Evolutionary conservation across 306 rosid genomes (phyloP), one percentile per base, ranked within the genome.

Genomic region (Cyclanthera cordifolia): DNA sequence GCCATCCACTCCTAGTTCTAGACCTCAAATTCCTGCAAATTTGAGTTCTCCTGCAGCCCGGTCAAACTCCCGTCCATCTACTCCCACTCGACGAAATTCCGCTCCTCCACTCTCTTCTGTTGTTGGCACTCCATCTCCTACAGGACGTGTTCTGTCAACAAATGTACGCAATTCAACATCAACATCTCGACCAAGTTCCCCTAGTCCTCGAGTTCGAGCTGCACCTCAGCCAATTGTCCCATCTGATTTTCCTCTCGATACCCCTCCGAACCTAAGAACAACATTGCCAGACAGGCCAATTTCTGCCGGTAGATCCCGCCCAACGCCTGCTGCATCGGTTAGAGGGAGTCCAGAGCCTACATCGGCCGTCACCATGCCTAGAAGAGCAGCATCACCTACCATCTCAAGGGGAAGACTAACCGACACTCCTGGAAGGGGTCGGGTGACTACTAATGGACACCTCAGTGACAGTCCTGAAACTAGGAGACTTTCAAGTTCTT

Each of bases 191-290:
- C 90, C 96, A 70, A 87, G 95, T 77, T 93, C 96, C 39, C 99
- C 96, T 14, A 67, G 88, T 27, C 91, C 99, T 4, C 90, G 96
- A 67, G 70, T 81, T 63, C 87, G 95, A 2, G 84, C 88, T 45
- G 79, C 89, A 61, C 89, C 99, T 12, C 95, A 87, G 76, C 95
- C 96, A 52, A 69, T 93, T 76, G 90, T 93, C 60, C 95, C 90
- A 2, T 79, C 88, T 71, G 96, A 93, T 80, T 93, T 93, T 72
- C 85, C 96, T 46, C 95, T 77, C 52, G 94, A 93, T 11, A 93
- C 96, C 41, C 99, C 99, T 0, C 96, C 99, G 49, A 93, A 93
- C 74, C 99, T 93, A 19, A 78, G 96, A 79, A 93, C 96, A 55
- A 83, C 96, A 32, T 74, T 93, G 50, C 90, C 95, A 17, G 95